Conservation (phyloP, 805 yeast species). For the Teunomyces barrocoloradensis region DNA sequence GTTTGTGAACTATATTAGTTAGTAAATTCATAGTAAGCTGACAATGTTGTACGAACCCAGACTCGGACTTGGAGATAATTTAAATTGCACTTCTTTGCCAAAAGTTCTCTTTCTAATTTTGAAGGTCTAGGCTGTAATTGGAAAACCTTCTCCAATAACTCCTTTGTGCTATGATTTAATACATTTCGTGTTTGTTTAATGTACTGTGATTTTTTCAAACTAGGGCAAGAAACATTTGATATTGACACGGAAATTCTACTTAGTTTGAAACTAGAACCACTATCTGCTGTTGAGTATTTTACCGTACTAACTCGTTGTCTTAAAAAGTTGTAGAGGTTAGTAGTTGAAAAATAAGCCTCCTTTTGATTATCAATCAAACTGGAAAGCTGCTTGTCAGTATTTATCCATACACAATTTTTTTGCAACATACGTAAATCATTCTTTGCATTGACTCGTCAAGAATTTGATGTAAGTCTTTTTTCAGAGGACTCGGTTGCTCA, state of each 20-base stretch:
- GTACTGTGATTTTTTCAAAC: background rate
- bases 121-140: constrained; percentile 21
- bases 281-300: background rate
- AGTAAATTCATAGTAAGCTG: constrained; percentile 3
- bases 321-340: background rate
- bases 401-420: background rate
- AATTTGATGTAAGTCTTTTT: background rate
- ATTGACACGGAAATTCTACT: background rate
- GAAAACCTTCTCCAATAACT: constrained; percentile 13
- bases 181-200: background rate
- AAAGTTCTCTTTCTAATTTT: constrained; percentile 21
- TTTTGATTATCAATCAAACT: background rate
- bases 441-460: constrained; percentile 3
- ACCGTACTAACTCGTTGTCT: background rate
- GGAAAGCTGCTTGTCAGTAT: constrained; percentile 1
- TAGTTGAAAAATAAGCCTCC: background rate
- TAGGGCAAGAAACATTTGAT: background rate
- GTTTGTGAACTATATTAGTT: constrained; percentile 24
- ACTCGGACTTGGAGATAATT: constrained; percentile 29
- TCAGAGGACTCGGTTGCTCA: background rate
- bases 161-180: background rate
- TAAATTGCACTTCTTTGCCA: constrained; percentile 26
- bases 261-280: background rate
- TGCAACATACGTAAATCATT: constrained; percentile 3
- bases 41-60: constrained; percentile 25